phyloP scores from a whole-genome alignment of 2,329 filamentous ascomycete genomes.

The Paraphoma chrysanthemicola region DNA sequence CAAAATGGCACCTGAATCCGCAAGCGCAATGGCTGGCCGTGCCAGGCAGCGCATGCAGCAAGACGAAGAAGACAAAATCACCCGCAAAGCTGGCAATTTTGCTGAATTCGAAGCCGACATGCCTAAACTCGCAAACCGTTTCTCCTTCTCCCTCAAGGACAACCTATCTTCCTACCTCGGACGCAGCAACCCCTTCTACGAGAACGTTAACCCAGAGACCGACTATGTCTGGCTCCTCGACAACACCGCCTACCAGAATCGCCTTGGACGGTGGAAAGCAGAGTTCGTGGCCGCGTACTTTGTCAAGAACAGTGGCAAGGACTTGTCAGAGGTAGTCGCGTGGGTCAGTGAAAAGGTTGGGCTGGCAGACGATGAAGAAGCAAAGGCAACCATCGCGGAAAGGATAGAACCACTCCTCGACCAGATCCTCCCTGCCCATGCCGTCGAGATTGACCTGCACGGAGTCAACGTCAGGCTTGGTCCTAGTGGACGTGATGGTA shows the following conservation, averaged over 20 bases:
- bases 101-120: constrained; percentile 46
- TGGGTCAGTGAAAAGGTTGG: constrained; percentile 73
- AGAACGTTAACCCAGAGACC: constrained; percentile 61
- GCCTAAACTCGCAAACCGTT: constrained; percentile 42
- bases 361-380: constrained; percentile 59
- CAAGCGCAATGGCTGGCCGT: constrained; percentile 35
- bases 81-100: constrained; percentile 38
- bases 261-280: constrained; percentile 70
- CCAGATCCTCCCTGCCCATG: constrained; percentile 73
- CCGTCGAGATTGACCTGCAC: constrained; percentile 69
- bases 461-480: constrained; percentile 59
- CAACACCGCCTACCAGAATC: constrained; percentile 77
- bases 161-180: constrained; percentile 50
- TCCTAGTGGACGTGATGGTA: constrained; percentile 74
- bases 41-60: constrained; percentile 39
- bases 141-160: constrained; percentile 47
- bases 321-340: constrained; percentile 72
- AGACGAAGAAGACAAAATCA: constrained; percentile 41
- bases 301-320: constrained; percentile 71
- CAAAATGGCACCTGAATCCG: constrained; percentile 38
- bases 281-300: constrained; percentile 88
- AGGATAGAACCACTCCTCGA: constrained; percentile 81
- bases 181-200: constrained; percentile 45
- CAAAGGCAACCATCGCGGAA: constrained; percentile 67
- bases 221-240: constrained; percentile 90